phyloP scores from a whole-genome alignment of 75 land plant species.

The Cupressus sempervirens region DNA sequence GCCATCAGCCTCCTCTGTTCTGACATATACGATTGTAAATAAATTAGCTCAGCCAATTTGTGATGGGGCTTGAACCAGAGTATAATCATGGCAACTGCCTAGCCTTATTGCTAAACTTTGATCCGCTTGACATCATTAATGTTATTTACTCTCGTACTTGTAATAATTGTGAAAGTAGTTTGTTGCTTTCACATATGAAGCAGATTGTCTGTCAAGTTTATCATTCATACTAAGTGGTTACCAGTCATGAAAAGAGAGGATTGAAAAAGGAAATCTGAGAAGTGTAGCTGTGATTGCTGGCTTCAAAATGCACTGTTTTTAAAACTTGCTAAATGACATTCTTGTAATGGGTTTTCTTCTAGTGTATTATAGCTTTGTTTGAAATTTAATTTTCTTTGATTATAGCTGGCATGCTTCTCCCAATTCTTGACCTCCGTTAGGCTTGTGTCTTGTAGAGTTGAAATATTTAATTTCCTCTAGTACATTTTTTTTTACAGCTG shows the following conservation, averaged over 20 bases:
- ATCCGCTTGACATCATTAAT: background rate
- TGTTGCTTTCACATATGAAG: background rate
- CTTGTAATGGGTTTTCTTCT: background rate
- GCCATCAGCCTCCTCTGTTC: too few species aligned
- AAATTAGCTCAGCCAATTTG: too few species aligned
- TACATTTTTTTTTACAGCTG: conserved; percentile 41
- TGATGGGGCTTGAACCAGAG: too few species aligned
- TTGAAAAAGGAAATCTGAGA: background rate
- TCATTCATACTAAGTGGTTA: background rate
- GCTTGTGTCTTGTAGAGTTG: background rate
- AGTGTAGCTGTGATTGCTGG: background rate
- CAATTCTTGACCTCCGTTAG: background rate
- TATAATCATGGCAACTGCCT: background rate
- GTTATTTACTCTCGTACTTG: background rate
- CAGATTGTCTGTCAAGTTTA: background rate
- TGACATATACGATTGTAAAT: too few species aligned
- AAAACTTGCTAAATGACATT: background rate
- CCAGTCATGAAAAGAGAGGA: background rate
- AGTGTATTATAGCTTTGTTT: background rate
- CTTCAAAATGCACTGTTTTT: background rate
- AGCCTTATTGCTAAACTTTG: background rate
- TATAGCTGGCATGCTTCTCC: background rate
- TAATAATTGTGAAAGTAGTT: background rate
- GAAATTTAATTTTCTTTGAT: background rate
- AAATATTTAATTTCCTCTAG: background rate